Conservation (phyloP, 345 rosid species). For the Orychophragmus violaceus region DNA sequence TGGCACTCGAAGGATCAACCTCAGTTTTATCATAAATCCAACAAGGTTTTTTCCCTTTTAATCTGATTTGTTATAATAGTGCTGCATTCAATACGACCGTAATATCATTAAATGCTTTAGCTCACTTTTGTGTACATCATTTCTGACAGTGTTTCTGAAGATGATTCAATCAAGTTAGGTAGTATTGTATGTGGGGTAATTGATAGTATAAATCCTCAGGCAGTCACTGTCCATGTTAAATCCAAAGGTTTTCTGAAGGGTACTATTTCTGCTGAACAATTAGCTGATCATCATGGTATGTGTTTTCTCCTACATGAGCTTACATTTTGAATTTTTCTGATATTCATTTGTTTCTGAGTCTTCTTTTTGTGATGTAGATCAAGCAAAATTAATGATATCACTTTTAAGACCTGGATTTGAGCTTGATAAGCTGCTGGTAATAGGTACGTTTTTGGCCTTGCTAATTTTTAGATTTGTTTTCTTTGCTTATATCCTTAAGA, state of each 20-base stretch:
- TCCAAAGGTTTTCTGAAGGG: slow-evolving; percentile 63
- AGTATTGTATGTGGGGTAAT: slow-evolving; percentile 72
- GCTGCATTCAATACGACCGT: slow-evolving; percentile 1
- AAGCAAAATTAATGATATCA: slow-evolving; percentile 56
- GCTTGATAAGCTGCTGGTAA: slow-evolving; percentile 74
- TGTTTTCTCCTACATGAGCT: slow-evolving; percentile 2
- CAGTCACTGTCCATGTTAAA: slow-evolving; percentile 49
- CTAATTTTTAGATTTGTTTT: slow-evolving; percentile 4
- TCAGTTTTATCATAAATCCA: slow-evolving; percentile 75
- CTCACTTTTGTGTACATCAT: slow-evolving; percentile 14
- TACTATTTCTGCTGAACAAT: slow-evolving; percentile 63
- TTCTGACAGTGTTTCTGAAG: slow-evolving; percentile 63
- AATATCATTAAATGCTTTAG: neutral
- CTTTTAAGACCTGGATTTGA: slow-evolving; percentile 72
- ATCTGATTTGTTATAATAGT: neutral
- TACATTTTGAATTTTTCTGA: neutral
- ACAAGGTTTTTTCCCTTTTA: slow-evolving; percentile 51
- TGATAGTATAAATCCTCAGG: slow-evolving; percentile 57
- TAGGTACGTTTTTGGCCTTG: slow-evolving; percentile 47
- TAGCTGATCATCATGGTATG: slow-evolving; percentile 92
- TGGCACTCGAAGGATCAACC: slow-evolving; percentile 67
- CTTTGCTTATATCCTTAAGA: neutral
- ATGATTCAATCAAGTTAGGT: slow-evolving; percentile 69
- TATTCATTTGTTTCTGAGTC: slow-evolving; percentile 25
- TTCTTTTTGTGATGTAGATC: slow-evolving; percentile 50